Conservation (phyloP, 495 filamentous ascomycete species). For the Neurospora africana region DNA sequence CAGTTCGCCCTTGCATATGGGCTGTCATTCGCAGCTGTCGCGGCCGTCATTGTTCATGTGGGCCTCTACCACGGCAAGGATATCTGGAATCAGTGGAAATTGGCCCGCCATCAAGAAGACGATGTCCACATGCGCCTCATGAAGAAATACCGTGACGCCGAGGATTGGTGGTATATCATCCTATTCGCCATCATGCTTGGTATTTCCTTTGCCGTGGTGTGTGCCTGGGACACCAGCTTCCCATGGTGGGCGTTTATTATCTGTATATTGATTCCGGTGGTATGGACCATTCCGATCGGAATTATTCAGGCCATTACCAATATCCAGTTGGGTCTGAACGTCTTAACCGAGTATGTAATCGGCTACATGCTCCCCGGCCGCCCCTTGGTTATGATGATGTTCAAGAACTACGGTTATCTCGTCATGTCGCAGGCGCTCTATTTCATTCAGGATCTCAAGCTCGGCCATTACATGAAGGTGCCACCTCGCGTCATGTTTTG, state of each 20-base stretch:
- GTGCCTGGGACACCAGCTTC: constrained; percentile 53
- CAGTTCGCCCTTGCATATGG: constrained; percentile 56
- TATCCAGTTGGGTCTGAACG: constrained; percentile 54
- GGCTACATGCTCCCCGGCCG: constrained; percentile 58
- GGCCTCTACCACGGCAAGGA: constrained; percentile 53
- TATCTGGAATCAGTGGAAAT: constrained; percentile 41
- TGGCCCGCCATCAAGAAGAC: constrained; percentile 46
- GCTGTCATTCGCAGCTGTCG: constrained; percentile 57
- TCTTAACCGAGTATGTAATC: constrained; percentile 59
- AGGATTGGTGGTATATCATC: constrained; percentile 45
- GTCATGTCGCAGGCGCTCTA: constrained; percentile 46
- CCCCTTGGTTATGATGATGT: constrained; percentile 55
- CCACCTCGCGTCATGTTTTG: constrained; percentile 56
- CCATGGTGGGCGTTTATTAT: constrained; percentile 57
- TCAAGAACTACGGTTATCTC: constrained; percentile 64
- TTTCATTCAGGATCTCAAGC: constrained; percentile 40
- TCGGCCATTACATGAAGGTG: constrained; percentile 64
- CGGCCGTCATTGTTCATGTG: constrained; percentile 54
- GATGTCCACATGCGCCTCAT: constrained; percentile 59
- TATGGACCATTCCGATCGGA: constrained; percentile 45
- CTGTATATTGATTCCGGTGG: constrained; percentile 43
- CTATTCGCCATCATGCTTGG: constrained; percentile 34
- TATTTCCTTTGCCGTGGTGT: constrained; percentile 40
- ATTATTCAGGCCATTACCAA: constrained; percentile 58
- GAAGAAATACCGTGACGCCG: constrained; percentile 45